Conservation (phyloP, 192 early-diverging fungal species). For the Jimgerdemannia lactiflua region DNA sequence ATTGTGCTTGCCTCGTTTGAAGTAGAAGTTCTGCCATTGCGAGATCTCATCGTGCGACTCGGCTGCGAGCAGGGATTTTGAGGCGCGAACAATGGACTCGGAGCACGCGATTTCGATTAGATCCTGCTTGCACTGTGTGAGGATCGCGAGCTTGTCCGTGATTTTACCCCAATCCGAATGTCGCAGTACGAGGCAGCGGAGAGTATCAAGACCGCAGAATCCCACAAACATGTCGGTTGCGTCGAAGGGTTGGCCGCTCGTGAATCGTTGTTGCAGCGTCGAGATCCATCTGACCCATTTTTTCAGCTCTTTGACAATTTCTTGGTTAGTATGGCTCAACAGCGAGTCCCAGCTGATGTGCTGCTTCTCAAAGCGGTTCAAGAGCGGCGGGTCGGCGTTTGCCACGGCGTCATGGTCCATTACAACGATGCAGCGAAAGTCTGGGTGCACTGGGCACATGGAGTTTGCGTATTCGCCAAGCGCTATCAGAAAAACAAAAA, state of each 20-base stretch:
- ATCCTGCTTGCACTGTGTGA: slow-evolving; percentile 7
- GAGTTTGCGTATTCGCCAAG: slow-evolving; percentile 20
- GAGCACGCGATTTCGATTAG: slow-evolving; percentile 13
- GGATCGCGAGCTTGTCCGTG: slow-evolving; percentile 1
- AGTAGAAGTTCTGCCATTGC: slow-evolving; percentile 6
- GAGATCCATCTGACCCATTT: slow-evolving; percentile 7
- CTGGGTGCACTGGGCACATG: slow-evolving; percentile 10
- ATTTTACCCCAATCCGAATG: background rate
- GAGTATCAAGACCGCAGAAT: slow-evolving; percentile 15
- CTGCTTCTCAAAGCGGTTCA: slow-evolving; percentile 11
- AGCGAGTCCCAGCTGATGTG: slow-evolving; percentile 8
- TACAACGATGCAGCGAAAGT: slow-evolving; percentile 19
- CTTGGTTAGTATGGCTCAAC: background rate
- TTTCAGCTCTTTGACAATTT: background rate
- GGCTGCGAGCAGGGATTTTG: slow-evolving; percentile 2
- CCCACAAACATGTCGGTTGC: slow-evolving; percentile 17
- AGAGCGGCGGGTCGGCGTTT: slow-evolving; percentile 8
- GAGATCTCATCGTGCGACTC: slow-evolving; percentile 4
- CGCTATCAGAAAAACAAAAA: background rate
- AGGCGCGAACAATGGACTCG: slow-evolving; percentile 13
- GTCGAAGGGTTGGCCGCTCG: background rate
- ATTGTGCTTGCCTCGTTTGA: slow-evolving; percentile 8
- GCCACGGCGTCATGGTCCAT: slow-evolving; percentile 10
- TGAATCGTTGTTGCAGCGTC: background rate
- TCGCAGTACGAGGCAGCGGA: slow-evolving; percentile 16